These are phyloP conservation scores for Apiospora kogelbergensis DNA, from an alignment of 2,329 filamentous ascomycete genomes.

Conservation along the genomic window DNA sequence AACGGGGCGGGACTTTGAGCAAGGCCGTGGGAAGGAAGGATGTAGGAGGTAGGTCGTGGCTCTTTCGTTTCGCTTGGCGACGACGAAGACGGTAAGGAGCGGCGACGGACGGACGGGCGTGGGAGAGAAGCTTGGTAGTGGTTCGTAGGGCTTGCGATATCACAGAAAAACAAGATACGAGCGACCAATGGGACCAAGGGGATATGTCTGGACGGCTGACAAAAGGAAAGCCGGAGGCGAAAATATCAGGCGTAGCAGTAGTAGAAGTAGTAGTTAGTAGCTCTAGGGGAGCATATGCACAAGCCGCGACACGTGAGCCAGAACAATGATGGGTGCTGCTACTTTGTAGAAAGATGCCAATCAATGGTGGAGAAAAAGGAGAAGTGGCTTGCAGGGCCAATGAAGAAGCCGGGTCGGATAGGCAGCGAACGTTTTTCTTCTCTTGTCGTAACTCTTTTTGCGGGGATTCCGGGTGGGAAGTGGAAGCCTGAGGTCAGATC, in stretches of 20 bases:
- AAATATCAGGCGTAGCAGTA: not conserved
- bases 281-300: constrained; percentile 6
- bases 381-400: constrained; percentile 1
- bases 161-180: not conserved
- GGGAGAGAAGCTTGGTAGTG: not conserved
- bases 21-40: not conserved
- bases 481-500: not conserved
- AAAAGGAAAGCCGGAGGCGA: not conserved
- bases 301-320: constrained; percentile 6
- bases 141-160: not conserved
- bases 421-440: not conserved
- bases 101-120: not conserved
- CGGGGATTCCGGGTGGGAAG: not conserved
- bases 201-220: not conserved
- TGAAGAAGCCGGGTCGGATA: not conserved
- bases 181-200: not conserved
- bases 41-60: not conserved
- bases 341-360: constrained; percentile 8
- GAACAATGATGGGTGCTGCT: constrained; percentile 2
- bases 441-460: not conserved
- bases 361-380: constrained; percentile 7
- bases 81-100: constrained; percentile 3
- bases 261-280: not conserved
- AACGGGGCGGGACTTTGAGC: constrained; percentile 5
- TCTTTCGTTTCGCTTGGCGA: constrained; percentile 14